These are phyloP conservation scores for Solanum ossicruentum DNA, from an alignment of 257 asterid species.

Conservation along the genomic window DNA sequence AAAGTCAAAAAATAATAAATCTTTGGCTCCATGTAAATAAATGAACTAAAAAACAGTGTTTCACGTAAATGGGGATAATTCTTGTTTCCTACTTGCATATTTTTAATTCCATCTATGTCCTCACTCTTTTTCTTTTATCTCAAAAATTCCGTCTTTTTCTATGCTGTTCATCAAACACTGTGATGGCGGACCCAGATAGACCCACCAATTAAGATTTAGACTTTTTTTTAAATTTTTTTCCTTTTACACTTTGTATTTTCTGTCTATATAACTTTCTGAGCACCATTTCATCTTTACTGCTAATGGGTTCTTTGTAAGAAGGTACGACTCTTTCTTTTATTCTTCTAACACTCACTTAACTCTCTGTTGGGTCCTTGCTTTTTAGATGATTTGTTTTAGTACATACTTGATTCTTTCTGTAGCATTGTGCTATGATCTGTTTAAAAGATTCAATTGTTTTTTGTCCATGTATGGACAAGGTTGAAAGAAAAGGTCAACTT, in stretches of 20 bases:
- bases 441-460: not conserved
- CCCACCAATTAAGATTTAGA: constrained; percentile 25
- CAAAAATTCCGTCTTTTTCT: not conserved
- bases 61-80: too few relatives aligned
- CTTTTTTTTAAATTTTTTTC: not conserved
- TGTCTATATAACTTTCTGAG: constrained; percentile 3
- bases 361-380: not conserved
- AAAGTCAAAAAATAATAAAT: too few relatives aligned
- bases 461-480: not conserved
- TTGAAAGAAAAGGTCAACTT: not conserved
- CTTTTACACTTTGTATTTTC: not conserved
- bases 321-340: constrained; percentile 6
- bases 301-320: constrained; percentile 15
- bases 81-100: not conserved
- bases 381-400: not conserved
- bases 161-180: constrained; percentile 3
- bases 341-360: not conserved
- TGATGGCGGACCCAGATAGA: constrained; percentile 17
- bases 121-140: not conserved
- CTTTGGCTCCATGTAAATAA: too few relatives aligned
- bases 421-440: constrained; percentile 26
- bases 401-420: constrained; percentile 2
- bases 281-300: not conserved
- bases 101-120: constrained; percentile 11
- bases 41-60: too few relatives aligned